phyloP scores from a whole-genome alignment of 176 grass and related monocot genomes.

The maize (Zea mays) region DNA sequence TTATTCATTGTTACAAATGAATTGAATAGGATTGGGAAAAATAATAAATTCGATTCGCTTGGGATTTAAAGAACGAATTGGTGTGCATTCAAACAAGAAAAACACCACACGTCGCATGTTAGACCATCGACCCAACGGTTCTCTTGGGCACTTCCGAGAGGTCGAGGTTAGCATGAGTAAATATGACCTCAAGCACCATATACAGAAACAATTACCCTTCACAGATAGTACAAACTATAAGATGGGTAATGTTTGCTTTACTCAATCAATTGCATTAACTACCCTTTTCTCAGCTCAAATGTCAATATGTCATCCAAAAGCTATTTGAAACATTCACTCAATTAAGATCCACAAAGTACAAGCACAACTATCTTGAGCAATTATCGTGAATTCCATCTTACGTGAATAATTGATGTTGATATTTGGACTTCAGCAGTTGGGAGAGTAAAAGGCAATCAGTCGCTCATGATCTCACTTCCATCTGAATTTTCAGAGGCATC shows the following conservation, averaged over 20 bases:
- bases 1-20: too few relatives aligned
- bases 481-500: constrained; percentile 67
- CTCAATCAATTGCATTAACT: not conserved
- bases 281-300: not conserved
- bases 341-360: constrained; percentile 7
- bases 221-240: not conserved
- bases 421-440: not conserved
- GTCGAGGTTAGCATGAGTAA: not conserved
- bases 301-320: not conserved
- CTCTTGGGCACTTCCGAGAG: not conserved
- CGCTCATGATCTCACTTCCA: constrained; percentile 75
- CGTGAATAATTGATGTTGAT: not conserved
- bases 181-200: not conserved
- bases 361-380: not conserved
- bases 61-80: too few relatives aligned
- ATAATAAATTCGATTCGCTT: too few relatives aligned
- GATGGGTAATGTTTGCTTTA: not conserved
- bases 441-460: constrained; percentile 32
- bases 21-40: too few relatives aligned
- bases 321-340: not conserved
- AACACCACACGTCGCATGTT: too few relatives aligned
- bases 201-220: not conserved
- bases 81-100: too few relatives aligned
- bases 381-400: constrained; percentile 12
- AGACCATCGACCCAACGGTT: not conserved